Evolutionary conservation across 1,284 basidiomycete species (phyloP), one percentile per base, ranked within the genome.

Genomic region (Cerrena zonata): DNA sequence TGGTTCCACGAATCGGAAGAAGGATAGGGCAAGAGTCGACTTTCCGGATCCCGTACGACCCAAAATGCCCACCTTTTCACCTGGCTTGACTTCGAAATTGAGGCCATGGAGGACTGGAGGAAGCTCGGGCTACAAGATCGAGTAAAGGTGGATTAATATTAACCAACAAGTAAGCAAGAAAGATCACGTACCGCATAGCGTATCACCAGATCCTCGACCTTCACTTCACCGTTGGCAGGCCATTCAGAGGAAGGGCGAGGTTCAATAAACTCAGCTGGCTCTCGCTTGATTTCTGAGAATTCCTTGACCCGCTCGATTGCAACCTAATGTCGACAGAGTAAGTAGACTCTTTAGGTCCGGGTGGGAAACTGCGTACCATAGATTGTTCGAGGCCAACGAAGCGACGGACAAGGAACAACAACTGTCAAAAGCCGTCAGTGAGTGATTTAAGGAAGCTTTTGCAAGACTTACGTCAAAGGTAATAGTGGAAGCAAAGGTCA

Each of bases 1-100:
- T 0, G 93, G 87, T 61, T 96, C 93, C 21, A 95, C 91, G 62
- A 96, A 95, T 47, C 96, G 84, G 84, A 98, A 97, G 75, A 97
- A 93, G 19, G 89, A 90, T 23, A 96, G 73, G 0, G 93, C 93
- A 15, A 97, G 78, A 1, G 93, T 96, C 51, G 85, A 89, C 71
- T 94, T 94, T 43, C 91, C 91, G 22, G 82, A 86, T 24, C 95
- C 94, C 0, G 94, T 96, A 44, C 91, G 75, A 47, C 92, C 94
- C 3, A 97, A 79, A 53, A 97, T 86, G 21, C 94, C 95, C 50
- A 95, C 80, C 72, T 87, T 88, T 69, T 90, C 88, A 13, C 89
- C 82, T 0, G 91, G 82, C 2, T 72, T 70, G 53, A 96, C 76
- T 19, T 80, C 75, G 65, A 96, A 96, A 55, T 77, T 88, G 19